These are phyloP conservation scores for Nothophaeocryptopus gaeumannii DNA, from an alignment of 2,329 filamentous ascomycete species.

Conservation along the genomic window DNA sequence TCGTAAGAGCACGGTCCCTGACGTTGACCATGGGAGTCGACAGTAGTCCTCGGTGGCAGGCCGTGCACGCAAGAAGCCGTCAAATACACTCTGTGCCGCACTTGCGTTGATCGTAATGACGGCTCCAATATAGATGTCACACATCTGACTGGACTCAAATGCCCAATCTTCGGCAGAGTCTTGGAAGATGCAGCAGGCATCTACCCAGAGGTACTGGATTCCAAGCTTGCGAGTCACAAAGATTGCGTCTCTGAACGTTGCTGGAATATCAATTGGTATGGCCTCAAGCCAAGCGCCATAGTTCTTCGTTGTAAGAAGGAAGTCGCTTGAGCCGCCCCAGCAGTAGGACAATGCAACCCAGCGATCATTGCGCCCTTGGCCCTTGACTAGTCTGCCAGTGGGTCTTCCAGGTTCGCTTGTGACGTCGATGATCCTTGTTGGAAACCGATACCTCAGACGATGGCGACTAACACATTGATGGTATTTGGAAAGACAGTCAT, in stretches of 20 bases:
- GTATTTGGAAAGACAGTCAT: neutral
- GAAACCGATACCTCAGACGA: neutral
- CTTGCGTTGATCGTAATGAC: slow-evolving; percentile 12
- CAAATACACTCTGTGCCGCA: slow-evolving; percentile 1
- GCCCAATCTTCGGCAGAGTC: slow-evolving; percentile 12
- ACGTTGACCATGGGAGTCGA: no score
- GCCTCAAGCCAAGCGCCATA: neutral
- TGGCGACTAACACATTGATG: neutral
- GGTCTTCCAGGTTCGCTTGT: no score
- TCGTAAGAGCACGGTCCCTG: no score
- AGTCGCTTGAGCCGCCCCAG: slow-evolving; percentile 8
- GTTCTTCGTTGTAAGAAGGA: slow-evolving; percentile 3
- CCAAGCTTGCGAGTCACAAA: neutral
- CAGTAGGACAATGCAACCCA: slow-evolving; percentile 17
- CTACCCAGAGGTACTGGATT: slow-evolving; percentile 13
- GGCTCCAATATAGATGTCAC: slow-evolving; percentile 10
- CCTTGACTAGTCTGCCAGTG: neutral
- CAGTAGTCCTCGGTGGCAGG: no score
- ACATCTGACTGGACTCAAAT: slow-evolving; percentile 11
- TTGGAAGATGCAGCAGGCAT: slow-evolving; percentile 10
- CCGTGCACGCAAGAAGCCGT: slow-evolving; percentile 10
- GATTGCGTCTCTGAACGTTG: slow-evolving; percentile 4
- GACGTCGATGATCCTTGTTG: neutral
- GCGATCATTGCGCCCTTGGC: neutral
- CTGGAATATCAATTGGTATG: slow-evolving; percentile 2